Conservation (phyloP, 1,284 basidiomycete species). For the Ceratobasidium sp. region DNA sequence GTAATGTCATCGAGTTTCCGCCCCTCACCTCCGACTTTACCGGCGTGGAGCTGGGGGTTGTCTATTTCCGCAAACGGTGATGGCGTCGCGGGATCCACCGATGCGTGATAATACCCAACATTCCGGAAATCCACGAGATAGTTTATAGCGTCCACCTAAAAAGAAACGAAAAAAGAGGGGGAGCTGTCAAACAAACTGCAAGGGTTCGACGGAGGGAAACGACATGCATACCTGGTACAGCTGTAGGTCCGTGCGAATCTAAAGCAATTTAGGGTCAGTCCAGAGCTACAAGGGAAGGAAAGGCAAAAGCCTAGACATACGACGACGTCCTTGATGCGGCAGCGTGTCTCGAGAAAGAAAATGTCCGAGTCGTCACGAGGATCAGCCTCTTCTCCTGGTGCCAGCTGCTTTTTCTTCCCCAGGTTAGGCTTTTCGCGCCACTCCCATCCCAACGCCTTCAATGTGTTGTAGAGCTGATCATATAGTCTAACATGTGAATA, state of each 20-base stretch:
- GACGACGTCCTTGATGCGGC: slow-evolving; percentile 88
- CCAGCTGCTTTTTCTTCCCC: slow-evolving; percentile 43
- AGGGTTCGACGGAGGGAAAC: slow-evolving; percentile 14
- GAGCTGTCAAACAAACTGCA: slow-evolving; percentile 1
- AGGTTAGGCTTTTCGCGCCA: slow-evolving; percentile 80
- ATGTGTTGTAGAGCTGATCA: slow-evolving; percentile 77
- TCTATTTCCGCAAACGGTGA: slow-evolving; percentile 33
- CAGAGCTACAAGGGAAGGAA: not conserved
- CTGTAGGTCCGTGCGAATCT: slow-evolving; percentile 97
- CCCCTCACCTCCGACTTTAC: slow-evolving; percentile 25
- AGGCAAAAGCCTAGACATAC: slow-evolving; percentile 60
- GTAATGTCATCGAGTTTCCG: slow-evolving; percentile 72
- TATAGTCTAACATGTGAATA: not conserved
- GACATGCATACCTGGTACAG: slow-evolving; percentile 76
- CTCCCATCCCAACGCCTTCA: slow-evolving; percentile 93
- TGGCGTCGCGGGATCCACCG: slow-evolving; percentile 4
- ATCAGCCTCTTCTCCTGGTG: slow-evolving; percentile 56
- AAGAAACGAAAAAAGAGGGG: slow-evolving; percentile 1
- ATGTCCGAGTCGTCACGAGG: slow-evolving; percentile 68
- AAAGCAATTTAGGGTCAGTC: slow-evolving; percentile 34
- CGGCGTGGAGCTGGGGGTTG: not conserved
- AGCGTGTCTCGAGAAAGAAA: slow-evolving; percentile 95
- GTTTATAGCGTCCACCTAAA: slow-evolving; percentile 82
- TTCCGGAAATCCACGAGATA: slow-evolving; percentile 99
- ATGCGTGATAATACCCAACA: slow-evolving; percentile 46